Evolutionary conservation across 306 rosid genomes (phyloP).

Genomic region (Datisca glomerata): DNA sequence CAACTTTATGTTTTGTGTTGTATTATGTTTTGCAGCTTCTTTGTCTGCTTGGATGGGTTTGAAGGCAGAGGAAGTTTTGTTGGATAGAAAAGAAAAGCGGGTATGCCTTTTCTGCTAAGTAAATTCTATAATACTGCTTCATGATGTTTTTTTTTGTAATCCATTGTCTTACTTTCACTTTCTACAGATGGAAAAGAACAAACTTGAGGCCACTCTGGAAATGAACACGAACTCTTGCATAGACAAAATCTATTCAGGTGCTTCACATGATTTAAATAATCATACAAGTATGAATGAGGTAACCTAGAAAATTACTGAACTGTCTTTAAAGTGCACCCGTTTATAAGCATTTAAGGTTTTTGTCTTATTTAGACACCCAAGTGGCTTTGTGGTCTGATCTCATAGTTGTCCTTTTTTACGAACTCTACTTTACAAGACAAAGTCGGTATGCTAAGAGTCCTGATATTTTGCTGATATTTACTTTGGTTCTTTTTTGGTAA

Average conservation of each 20-base stretch:
- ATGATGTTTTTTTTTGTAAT: background rate
- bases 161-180: background rate
- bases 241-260: conserved; percentile 22
- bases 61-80: no score
- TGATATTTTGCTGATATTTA: no score
- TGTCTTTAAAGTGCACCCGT: background rate
- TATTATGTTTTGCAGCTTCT: no score
- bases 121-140: background rate
- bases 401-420: no score
- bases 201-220: conserved; percentile 56
- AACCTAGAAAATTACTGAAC: no score
- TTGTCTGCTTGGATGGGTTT: no score
- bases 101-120: no score
- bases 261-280: conserved; percentile 29
- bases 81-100: no score
- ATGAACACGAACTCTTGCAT: conserved; percentile 22
- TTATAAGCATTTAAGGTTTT: conserved; percentile 5
- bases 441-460: no score
- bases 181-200: conserved; percentile 57
- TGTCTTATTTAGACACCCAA: background rate
- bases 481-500: no score
- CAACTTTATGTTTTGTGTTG: no score
- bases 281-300: conserved; percentile 47
- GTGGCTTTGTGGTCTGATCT: background rate
- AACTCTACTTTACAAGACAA: no score